Conservation (phyloP, 1,284 basidiomycete genomes). For the Megacollybia platyphylla region DNA sequence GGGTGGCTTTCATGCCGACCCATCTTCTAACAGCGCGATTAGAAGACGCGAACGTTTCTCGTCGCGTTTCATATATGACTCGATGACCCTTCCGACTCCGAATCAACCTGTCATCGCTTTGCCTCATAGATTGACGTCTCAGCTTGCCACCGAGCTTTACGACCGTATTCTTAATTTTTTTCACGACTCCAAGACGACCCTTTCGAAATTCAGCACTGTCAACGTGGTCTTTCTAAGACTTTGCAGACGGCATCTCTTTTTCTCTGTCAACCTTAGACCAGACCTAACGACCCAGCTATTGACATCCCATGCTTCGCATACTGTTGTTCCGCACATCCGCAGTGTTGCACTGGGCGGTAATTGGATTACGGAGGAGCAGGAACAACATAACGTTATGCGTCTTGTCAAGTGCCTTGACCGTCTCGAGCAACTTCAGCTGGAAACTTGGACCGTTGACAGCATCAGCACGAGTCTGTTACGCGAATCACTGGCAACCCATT, state of each 20-base stretch:
- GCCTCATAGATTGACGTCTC: conserved; percentile 10
- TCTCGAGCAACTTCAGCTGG: conserved; percentile 13
- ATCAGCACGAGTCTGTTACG: conserved; percentile 6
- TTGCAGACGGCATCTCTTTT: conserved; percentile 16
- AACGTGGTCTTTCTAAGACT: conserved; percentile 15
- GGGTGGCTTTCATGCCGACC: too few relatives aligned
- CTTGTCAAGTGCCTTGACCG: conserved; percentile 7
- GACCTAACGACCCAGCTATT: conserved; percentile 13
- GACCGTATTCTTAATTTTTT: conserved; percentile 13
- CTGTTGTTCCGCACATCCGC: conserved; percentile 15
- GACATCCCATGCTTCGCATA: conserved; percentile 11
- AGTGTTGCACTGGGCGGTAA: conserved; percentile 14
- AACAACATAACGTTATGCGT: conserved; percentile 10
- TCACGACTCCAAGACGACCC: conserved; percentile 8
- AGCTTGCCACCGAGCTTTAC: conserved; percentile 14
- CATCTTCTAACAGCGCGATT: not conserved
- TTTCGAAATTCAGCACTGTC: conserved; percentile 14
- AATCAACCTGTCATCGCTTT: conserved; percentile 3
- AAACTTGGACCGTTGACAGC: conserved; percentile 12
- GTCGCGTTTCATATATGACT: not conserved
- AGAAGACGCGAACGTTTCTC: not conserved
- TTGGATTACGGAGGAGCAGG: conserved; percentile 9
- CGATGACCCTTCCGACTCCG: too few relatives aligned
- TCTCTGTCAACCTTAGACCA: conserved; percentile 11
- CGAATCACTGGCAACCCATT: conserved; percentile 7